A percentile compares a stretch with the other conserved stretches of the same genome.
Evolutionary conservation across 257 asterid species (phyloP).

Genomic region (Solanum bukasovii): DNA sequence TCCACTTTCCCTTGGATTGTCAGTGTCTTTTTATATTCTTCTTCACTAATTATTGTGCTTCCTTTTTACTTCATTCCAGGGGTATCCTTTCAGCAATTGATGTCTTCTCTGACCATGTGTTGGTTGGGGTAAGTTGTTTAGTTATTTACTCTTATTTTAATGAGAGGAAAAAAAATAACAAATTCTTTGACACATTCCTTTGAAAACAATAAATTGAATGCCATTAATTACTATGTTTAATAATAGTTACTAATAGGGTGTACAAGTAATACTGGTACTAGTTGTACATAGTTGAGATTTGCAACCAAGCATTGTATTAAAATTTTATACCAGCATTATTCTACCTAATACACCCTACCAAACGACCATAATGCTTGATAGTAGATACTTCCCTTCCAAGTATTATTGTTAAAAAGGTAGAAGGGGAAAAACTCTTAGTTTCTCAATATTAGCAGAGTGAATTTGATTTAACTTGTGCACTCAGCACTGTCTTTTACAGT

Average conservation of each 20-base stretch:
- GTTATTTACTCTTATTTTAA: not conserved
- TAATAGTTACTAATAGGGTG: not conserved
- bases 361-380: not conserved
- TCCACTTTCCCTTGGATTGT: not conserved
- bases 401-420: not conserved
- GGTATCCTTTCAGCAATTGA: constrained; percentile 96
- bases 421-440: not conserved
- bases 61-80: constrained; percentile 29
- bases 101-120: constrained; percentile 68
- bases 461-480: not conserved
- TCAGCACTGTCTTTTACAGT: not conserved
- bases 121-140: constrained; percentile 81
- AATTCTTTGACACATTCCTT: not conserved
- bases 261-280: not conserved
- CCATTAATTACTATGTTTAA: not conserved
- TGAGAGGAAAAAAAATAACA: not conserved
- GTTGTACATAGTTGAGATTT: not conserved
- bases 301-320: not conserved
- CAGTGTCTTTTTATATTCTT: not conserved
- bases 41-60: not conserved
- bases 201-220: not conserved
- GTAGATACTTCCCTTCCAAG: not conserved
- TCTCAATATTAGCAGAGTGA: not conserved
- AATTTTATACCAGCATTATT: not conserved
- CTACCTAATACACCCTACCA: not conserved